These are phyloP conservation scores for Sarcodon sp. DNA, from an alignment of 768 basidiomycete species.

Conservation along the genomic window DNA sequence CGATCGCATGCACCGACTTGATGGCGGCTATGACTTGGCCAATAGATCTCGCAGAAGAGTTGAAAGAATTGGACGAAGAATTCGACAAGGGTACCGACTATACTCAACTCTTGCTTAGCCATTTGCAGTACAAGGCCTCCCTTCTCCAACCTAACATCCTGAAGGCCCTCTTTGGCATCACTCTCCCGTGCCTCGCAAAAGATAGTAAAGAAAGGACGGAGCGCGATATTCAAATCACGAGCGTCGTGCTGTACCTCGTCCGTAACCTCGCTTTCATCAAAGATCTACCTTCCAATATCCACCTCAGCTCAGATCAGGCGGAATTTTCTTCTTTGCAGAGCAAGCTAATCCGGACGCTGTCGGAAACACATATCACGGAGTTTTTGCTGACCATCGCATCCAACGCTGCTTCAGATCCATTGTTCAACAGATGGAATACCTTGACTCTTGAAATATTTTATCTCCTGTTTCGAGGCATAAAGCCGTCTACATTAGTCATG, in stretches of 20 bases:
- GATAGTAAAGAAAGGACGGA: slow-evolving; percentile 52
- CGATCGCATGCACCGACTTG: slow-evolving; percentile 75
- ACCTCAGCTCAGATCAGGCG: slow-evolving; percentile 64
- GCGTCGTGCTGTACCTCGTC: slow-evolving; percentile 77
- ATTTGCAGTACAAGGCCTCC: slow-evolving; percentile 82
- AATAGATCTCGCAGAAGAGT: slow-evolving; percentile 87
- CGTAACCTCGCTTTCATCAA: slow-evolving; percentile 93
- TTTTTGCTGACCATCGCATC: slow-evolving; percentile 80
- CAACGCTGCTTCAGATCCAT: slow-evolving; percentile 60
- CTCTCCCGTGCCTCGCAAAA: slow-evolving; percentile 71
- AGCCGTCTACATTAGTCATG: slow-evolving; percentile 39
- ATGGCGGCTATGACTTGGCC: slow-evolving; percentile 99
- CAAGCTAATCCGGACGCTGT: slow-evolving; percentile 56
- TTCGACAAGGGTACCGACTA: slow-evolving; percentile 78
- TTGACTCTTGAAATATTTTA: slow-evolving; percentile 90
- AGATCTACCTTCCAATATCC: slow-evolving; percentile 63
- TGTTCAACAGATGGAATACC: slow-evolving; percentile 80
- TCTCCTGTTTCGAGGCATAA: slow-evolving; percentile 73
- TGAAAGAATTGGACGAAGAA: slow-evolving; percentile 85
- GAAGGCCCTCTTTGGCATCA: slow-evolving; percentile 59
- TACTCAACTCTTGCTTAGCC: slow-evolving; percentile 68
- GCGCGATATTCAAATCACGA: slow-evolving; percentile 78
- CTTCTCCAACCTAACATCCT: slow-evolving; percentile 58
- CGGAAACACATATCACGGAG: slow-evolving; percentile 60
- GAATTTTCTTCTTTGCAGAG: slow-evolving; percentile 73